Percentiles rank a stretch among this genome's conserved stretches.
Evolutionary conservation across 352 stramenopile species (phyloP).

Genomic region (Pythium aphanidermatum): DNA sequence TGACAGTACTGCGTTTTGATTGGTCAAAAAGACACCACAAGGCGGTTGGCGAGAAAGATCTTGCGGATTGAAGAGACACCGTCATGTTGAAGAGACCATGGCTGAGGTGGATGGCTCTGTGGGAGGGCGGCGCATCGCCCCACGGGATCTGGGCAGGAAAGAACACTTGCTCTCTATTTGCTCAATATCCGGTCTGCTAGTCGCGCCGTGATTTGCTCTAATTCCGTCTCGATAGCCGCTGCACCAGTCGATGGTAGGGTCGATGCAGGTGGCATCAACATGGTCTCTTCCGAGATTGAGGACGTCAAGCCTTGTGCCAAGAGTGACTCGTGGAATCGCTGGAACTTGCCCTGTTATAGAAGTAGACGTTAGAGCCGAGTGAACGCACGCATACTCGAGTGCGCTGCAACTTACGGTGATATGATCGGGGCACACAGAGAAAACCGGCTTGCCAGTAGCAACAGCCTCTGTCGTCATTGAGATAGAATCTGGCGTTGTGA

Average conservation of each 20-base stretch:
- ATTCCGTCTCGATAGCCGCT: constrained; percentile 34
- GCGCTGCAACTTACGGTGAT: constrained; percentile 26
- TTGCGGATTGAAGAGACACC: constrained; percentile 22
- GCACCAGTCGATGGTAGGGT: background rate
- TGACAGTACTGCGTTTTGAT: background rate
- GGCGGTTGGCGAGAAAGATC: constrained; percentile 7
- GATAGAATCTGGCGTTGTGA: constrained; percentile 73
- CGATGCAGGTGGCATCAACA: background rate
- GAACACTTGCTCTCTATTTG: background rate
- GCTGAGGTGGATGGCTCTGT: no score
- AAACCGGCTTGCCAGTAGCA: constrained; percentile 42
- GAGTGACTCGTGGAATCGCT: constrained; percentile 41
- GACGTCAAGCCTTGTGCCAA: constrained; percentile 17
- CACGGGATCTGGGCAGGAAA: no score
- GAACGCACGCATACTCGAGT: background rate
- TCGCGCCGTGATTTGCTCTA: constrained; percentile 18
- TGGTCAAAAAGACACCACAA: constrained; percentile 1
- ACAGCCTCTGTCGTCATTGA: constrained; percentile 81
- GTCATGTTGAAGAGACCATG: constrained; percentile 20
- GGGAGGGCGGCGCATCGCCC: no score
- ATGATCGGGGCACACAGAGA: constrained; percentile 36
- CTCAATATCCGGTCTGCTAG: constrained; percentile 6
- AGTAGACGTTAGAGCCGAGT: no score
- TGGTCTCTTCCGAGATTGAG: constrained; percentile 18
- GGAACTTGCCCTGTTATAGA: constrained; percentile 56